Percentiles rank a stretch among this genome's conserved stretches.
Evolutionary conservation across 768 basidiomycete species (phyloP).

Genomic region (Tulasnella sp.): DNA sequence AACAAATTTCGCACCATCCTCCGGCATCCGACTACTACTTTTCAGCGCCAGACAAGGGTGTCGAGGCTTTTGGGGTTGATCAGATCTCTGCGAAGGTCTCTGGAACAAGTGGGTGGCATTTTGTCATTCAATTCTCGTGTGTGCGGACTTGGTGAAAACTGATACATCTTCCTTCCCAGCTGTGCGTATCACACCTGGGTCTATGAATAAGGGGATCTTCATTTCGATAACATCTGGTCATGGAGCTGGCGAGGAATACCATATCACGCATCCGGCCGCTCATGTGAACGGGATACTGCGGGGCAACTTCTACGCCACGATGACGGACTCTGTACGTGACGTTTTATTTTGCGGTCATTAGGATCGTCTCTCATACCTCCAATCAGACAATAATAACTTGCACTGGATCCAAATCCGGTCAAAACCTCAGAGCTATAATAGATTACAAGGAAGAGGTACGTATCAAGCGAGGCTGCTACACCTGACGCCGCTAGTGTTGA

Average conservation of each 20-base stretch:
- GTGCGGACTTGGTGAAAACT: constrained; percentile 19
- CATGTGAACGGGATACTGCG: constrained; percentile 85
- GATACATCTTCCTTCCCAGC: constrained; percentile 27
- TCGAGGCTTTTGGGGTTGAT: constrained; percentile 72
- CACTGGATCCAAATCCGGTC: constrained; percentile 46
- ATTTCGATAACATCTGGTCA: constrained; percentile 61
- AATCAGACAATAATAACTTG: constrained; percentile 60
- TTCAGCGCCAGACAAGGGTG: constrained; percentile 54
- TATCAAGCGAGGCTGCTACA: too few relatives aligned
- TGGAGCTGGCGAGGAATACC: constrained; percentile 71
- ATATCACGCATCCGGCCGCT: constrained; percentile 83
- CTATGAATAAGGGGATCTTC: constrained; percentile 81
- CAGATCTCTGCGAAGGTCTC: constrained; percentile 90
- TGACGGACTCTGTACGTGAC: constrained; percentile 44
- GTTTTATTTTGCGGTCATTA: not conserved
- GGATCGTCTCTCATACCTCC: constrained; percentile 7
- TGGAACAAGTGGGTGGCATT: constrained; percentile 51
- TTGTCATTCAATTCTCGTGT: constrained; percentile 17
- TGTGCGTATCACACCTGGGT: constrained; percentile 70
- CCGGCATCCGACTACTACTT: constrained; percentile 84
- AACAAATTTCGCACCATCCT: constrained; percentile 95
- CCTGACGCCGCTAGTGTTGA: not conserved
- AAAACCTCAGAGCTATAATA: constrained; percentile 64
- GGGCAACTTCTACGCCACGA: constrained; percentile 84
- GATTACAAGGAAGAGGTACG: constrained; percentile 94